Conservation (phyloP, 495 filamentous ascomycete species). For the Aspergillus cristatus region DNA sequence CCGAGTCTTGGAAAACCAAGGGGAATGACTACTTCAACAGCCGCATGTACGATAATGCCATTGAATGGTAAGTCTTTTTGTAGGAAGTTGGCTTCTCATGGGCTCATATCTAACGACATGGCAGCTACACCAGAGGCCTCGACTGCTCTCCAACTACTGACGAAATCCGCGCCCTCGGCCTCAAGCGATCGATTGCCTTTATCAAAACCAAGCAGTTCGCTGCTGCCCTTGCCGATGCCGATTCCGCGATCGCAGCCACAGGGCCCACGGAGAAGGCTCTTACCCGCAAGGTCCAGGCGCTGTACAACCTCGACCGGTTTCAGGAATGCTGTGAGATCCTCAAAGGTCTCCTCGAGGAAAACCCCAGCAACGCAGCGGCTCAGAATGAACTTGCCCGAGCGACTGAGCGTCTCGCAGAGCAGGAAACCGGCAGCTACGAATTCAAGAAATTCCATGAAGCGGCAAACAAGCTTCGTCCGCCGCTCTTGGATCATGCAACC, state of each 20-base stretch:
- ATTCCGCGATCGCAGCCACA: constrained; percentile 15
- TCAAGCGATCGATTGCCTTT: constrained; percentile 40
- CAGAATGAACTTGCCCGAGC: constrained; percentile 8
- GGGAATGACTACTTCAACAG: constrained; percentile 28
- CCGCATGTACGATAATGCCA: constrained; percentile 10
- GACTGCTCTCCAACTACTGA: constrained; percentile 7
- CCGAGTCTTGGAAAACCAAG: constrained; percentile 26
- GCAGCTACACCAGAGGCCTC: constrained; percentile 23
- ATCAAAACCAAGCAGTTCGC: constrained; percentile 38
- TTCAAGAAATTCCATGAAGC: constrained; percentile 33
- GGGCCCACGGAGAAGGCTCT: constrained; percentile 34
- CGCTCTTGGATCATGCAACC: constrained; percentile 37
- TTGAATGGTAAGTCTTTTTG: constrained; percentile 21
- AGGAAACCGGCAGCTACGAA: constrained; percentile 28
- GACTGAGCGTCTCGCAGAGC: constrained; percentile 12
- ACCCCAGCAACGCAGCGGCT: constrained; percentile 19
- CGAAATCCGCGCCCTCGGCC: constrained; percentile 11
- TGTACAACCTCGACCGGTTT: constrained; percentile 37
- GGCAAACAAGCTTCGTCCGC: constrained; percentile 18
- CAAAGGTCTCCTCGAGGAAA: constrained; percentile 9
- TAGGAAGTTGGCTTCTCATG: too few relatives aligned
- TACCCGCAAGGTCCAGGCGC: constrained; percentile 35
- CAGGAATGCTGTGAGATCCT: constrained; percentile 22
- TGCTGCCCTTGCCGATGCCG: constrained; percentile 35
- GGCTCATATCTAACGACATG: too few relatives aligned